Evolutionary conservation across 345 rosid species (phyloP), one percentile per base, ranked within the genome.

Genomic region (Carallia brachiata): DNA sequence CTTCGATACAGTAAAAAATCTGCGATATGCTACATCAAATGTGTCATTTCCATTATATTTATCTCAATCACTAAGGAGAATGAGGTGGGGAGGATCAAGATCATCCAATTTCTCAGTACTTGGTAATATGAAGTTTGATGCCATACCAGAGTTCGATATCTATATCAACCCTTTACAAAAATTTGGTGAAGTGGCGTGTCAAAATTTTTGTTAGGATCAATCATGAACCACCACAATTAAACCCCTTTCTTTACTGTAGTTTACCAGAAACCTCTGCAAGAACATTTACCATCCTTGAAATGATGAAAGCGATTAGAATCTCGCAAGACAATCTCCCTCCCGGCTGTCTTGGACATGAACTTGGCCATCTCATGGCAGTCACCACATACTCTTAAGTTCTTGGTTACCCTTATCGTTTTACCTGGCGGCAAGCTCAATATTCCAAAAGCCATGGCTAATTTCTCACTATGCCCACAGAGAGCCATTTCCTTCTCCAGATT

Each of bases 191-290:
- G 50, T 13, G 50, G 17, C 23, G 23, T 12, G 50, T 12, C 50
- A 44, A 44, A 44, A 44, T 13, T 44, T 44, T 44, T 44, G 17
- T 16, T 1, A 12, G 50, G 50, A 12, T 44, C 50, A 2, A 53
- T 40, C 7, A 30, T 63, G 19, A 64, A 40, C 4, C 2, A 15
- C 37, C 27, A 63, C 13, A 58, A 39, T 37, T 54, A 65, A 23
- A 65, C 57, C 39, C 31, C 28, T 27, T 59, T 36, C 4, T 23
- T 12, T 23, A 6, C 37, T n/a, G 13, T 48, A 36, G 13, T n/a
- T 71, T 69, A 81, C 74, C 81, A 81, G 77, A 77, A 81, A 64
- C 80, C 84, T 61, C 81, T 73, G 63, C 81, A 81, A 17, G 81
- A 74, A 64, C 84, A 81, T 31, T 3, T 61, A 5, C 81, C 79